Percentiles rank a stretch among this genome's conserved stretches.
These are phyloP conservation scores for Verticillium nubilum DNA, from an alignment of 2,329 filamentous ascomycete genomes.

Conservation along the genomic window DNA sequence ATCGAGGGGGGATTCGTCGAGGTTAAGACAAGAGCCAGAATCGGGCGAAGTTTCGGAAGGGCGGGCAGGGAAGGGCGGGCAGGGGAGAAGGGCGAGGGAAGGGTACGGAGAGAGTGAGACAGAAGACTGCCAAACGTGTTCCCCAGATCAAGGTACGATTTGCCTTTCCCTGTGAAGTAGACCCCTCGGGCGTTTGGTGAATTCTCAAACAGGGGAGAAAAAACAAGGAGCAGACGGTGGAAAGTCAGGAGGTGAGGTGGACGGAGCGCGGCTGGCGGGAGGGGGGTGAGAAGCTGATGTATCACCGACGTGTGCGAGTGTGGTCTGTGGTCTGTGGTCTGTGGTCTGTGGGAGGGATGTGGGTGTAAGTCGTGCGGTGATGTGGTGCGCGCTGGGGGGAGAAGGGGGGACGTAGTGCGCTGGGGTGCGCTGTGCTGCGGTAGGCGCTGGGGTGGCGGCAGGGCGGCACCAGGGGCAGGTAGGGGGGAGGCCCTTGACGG, in stretches of 20 bases:
- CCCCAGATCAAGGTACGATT: not conserved
- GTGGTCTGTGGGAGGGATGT: conserved; percentile 10
- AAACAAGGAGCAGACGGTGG: not conserved
- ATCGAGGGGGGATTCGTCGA: not conserved
- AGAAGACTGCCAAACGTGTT: conserved; percentile 2
- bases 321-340: too few relatives aligned
- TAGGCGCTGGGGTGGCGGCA: conserved; percentile 5
- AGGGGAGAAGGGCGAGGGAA: conserved; percentile 1
- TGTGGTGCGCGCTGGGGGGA: not conserved
- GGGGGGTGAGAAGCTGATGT: conserved; percentile 3
- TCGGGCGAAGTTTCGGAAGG: not conserved
- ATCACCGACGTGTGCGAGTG: conserved; percentile 7
- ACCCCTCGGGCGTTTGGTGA: not conserved
- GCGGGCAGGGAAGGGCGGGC: not conserved
- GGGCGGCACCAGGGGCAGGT: conserved; percentile 7
- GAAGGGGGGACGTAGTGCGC: not conserved
- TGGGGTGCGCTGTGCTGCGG: not conserved
- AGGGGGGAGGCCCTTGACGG: conserved; percentile 2
- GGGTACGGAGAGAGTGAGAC: conserved; percentile 1
- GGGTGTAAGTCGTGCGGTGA: conserved; percentile 5
- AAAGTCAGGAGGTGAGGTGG: not conserved
- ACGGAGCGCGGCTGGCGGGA: not conserved
- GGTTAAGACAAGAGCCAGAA: not conserved
- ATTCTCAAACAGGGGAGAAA: conserved; percentile 1
- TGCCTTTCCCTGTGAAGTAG: conserved; percentile 1